Conservation (phyloP, 1,284 basidiomycete species). For the Fomitopsis palustris region DNA sequence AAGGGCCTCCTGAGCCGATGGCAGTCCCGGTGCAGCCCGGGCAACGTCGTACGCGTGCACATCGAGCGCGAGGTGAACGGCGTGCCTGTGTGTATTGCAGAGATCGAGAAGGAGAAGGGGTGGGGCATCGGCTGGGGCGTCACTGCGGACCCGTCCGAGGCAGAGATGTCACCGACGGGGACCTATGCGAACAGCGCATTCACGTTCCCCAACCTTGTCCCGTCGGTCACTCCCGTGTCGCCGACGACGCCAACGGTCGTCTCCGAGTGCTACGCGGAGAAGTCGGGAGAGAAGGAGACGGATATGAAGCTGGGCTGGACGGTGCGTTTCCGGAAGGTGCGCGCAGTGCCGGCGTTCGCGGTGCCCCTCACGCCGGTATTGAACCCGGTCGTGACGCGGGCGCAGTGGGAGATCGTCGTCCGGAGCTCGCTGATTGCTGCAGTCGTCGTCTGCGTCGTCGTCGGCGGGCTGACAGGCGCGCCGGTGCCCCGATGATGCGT, state of each 20-base stretch:
- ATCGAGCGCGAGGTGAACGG: conserved; percentile 9
- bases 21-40: conserved; percentile 29
- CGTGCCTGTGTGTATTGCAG: conserved; percentile 2
- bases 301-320: conserved; percentile 17
- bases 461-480: conserved; percentile 28
- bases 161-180: conserved; percentile 15
- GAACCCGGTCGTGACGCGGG: conserved; percentile 66
- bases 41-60: conserved; percentile 23
- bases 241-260: not conserved
- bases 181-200: conserved; percentile 10
- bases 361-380: conserved; percentile 64
- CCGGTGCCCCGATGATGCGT: conserved; percentile 19
- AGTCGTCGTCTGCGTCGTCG: conserved; percentile 25
- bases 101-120: conserved; percentile 7
- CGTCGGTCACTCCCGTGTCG: not conserved
- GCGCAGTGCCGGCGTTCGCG: conserved; percentile 65
- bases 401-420: conserved; percentile 72
- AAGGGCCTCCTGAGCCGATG: conserved; percentile 20
- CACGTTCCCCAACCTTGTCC: conserved; percentile 1
- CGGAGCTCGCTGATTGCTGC: conserved; percentile 35
- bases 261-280: not conserved
- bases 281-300: not conserved
- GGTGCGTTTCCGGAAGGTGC: conserved; percentile 43
- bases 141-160: conserved; percentile 3
- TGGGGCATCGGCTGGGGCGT: conserved; percentile 4